Conservation (phyloP, 2,329 filamentous ascomycete genomes). For the Trichoderma pleuroti region DNA sequence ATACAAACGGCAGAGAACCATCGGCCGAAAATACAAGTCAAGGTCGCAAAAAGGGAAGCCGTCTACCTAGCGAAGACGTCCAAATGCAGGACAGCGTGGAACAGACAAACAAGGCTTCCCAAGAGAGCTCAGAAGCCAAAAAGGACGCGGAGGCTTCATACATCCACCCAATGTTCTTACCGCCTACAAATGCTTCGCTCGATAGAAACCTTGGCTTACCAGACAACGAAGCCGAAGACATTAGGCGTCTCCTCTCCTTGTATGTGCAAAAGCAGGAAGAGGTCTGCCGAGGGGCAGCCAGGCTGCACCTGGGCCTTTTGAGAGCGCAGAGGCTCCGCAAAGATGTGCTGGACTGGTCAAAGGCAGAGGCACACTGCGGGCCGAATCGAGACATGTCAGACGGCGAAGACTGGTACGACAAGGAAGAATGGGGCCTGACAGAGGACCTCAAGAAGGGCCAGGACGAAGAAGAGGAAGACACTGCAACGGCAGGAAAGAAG, state of each 20-base stretch:
- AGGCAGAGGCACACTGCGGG: slow-evolving; percentile 70
- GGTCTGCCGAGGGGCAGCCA: slow-evolving; percentile 66
- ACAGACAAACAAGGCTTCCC: slow-evolving; percentile 38
- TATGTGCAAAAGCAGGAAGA: slow-evolving; percentile 87
- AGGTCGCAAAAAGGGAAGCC: slow-evolving; percentile 4
- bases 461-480: slow-evolving; percentile 77
- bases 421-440: slow-evolving; percentile 71
- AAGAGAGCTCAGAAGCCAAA: not conserved
- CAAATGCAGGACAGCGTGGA: slow-evolving; percentile 12
- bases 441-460: slow-evolving; percentile 77
- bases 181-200: slow-evolving; percentile 58
- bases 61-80: slow-evolving; percentile 26
- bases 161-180: slow-evolving; percentile 71
- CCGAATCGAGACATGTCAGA: slow-evolving; percentile 73
- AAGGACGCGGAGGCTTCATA: slow-evolving; percentile 42
- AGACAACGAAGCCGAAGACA: slow-evolving; percentile 71
- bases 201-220: slow-evolving; percentile 72
- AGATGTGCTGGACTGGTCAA: slow-evolving; percentile 70
- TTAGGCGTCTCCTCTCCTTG: slow-evolving; percentile 67
- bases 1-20: not conserved
- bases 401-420: slow-evolving; percentile 86
- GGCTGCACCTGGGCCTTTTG: slow-evolving; percentile 67
- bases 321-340: slow-evolving; percentile 69
- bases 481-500: slow-evolving; percentile 56
- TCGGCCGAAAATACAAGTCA: not conserved